A percentile compares a stretch with the other conserved stretches of the same genome.
These are phyloP conservation scores for Pezicula rhizophila DNA, from an alignment of 2,329 filamentous ascomycete species.

Conservation along the genomic window DNA sequence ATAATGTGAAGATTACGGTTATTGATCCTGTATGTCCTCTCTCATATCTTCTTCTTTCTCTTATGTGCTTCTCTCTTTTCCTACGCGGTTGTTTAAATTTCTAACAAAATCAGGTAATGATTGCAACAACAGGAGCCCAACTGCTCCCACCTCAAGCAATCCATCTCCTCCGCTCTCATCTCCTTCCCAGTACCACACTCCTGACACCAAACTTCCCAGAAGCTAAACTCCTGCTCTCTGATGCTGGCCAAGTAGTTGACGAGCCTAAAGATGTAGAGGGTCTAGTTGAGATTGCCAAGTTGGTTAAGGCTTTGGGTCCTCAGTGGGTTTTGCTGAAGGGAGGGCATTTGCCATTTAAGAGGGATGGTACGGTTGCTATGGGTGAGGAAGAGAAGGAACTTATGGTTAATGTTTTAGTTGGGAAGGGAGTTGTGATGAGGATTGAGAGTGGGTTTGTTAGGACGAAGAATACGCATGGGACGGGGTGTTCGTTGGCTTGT, in stretches of 20 bases:
- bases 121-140: constrained; percentile 71
- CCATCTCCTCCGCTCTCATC: constrained; percentile 46
- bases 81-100: not conserved
- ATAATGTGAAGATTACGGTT: constrained; percentile 54
- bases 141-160: constrained; percentile 64
- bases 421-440: constrained; percentile 48
- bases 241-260: constrained; percentile 34
- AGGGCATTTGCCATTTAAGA: constrained; percentile 75
- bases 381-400: constrained; percentile 53
- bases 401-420: constrained; percentile 73
- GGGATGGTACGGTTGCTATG: constrained; percentile 52
- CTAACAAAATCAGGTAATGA: constrained; percentile 66
- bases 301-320: constrained; percentile 63
- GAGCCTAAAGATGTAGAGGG: constrained; percentile 55
- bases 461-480: constrained; percentile 85
- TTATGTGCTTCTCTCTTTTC: not conserved
- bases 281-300: constrained; percentile 61
- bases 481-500: constrained; percentile 90
- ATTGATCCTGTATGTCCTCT: constrained; percentile 62
- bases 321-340: constrained; percentile 84
- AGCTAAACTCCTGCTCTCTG: constrained; percentile 56
- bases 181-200: constrained; percentile 62
- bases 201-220: constrained; percentile 76
- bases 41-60: not conserved
- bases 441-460: constrained; percentile 67